phyloP scores from a whole-genome alignment of 2,329 filamentous ascomycete species.

The Fusarium paranaense region DNA sequence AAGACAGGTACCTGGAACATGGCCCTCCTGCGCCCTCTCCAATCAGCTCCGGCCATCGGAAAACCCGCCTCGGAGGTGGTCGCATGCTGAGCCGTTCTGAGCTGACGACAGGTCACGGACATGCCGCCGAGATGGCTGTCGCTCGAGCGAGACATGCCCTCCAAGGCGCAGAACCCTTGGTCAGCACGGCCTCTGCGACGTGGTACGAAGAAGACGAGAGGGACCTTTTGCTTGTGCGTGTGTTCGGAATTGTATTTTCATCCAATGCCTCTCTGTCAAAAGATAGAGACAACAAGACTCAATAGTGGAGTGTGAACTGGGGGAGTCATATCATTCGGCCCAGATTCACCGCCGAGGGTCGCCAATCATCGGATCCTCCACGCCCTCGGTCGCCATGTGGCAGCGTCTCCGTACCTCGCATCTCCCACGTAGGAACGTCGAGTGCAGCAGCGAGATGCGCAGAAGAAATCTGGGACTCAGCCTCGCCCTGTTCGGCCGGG shows the following conservation, averaged over 20 bases:
- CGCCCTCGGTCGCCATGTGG: constrained; percentile 39
- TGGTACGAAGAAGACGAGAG: constrained; percentile 25
- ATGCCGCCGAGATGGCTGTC: constrained; percentile 33
- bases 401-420: constrained; percentile 33
- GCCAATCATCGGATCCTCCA: constrained; percentile 31
- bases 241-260: constrained; percentile 13
- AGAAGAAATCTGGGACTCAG: constrained; percentile 21
- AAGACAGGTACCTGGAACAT: constrained; percentile 33
- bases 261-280: constrained; percentile 1
- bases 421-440: constrained; percentile 7
- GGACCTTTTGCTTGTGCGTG: constrained; percentile 8
- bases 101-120: constrained; percentile 41
- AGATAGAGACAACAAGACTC: background rate
- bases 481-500: constrained; percentile 28
- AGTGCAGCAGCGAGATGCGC: constrained; percentile 13
- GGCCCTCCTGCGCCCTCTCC: constrained; percentile 16
- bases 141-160: constrained; percentile 20
- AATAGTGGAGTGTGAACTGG: background rate
- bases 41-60: constrained; percentile 30
- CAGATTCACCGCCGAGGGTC: background rate
- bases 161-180: constrained; percentile 33
- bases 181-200: constrained; percentile 27
- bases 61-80: constrained; percentile 28
- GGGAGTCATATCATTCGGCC: constrained; percentile 15
- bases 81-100: constrained; percentile 43